These are phyloP conservation scores for Colletotrichum endophyticum DNA, from an alignment of 2,329 filamentous ascomycete genomes.

Conservation along the genomic window DNA sequence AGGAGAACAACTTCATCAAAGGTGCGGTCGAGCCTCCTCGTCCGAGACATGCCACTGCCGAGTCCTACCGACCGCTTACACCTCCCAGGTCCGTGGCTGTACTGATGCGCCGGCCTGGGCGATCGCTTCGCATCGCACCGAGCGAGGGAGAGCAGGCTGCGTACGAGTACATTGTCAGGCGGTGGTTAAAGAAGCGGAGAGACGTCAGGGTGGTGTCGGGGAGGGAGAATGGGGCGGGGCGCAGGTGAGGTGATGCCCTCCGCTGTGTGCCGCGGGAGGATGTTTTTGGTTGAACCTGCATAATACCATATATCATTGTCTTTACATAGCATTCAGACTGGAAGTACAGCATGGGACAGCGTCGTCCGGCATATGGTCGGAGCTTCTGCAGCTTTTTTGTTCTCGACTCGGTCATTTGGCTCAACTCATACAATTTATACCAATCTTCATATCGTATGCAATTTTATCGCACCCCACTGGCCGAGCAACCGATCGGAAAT, in stretches of 20 bases:
- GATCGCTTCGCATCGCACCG: neutral
- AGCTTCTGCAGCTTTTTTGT: neutral
- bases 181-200: neutral
- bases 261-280: neutral
- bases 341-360: neutral
- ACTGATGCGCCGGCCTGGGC: neutral
- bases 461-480: neutral
- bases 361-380: neutral
- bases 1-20: constrained; percentile 17
- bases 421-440: neutral
- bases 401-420: neutral
- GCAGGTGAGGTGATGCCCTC: neutral
- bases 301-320: neutral
- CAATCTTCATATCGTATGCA: neutral
- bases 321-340: neutral
- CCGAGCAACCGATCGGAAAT: neutral
- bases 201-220: neutral
- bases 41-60: neutral
- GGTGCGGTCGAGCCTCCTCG: neutral
- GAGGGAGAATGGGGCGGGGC: neutral
- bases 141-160: neutral
- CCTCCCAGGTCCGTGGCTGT: constrained; percentile 17
- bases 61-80: constrained; percentile 1
- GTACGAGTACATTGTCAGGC: neutral
- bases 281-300: neutral